Evolutionary conservation across 805 yeast species (phyloP).

Genomic region (Wickerhamomyces xylosicus): DNA sequence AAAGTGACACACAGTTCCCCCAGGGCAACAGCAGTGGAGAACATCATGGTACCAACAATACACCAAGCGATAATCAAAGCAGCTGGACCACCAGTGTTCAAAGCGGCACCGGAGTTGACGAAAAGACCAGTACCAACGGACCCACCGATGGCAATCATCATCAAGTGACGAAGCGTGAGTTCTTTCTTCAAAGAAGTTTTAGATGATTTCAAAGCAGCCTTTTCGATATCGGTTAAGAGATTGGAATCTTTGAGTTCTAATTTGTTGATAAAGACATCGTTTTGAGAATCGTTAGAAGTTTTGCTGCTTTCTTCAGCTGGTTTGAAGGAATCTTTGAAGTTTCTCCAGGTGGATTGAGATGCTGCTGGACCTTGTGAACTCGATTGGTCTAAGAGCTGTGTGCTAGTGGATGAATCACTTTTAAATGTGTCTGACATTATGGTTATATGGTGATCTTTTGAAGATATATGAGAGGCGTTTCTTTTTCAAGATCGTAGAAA

Average conservation of each 20-base stretch:
- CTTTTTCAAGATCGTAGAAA: no score
- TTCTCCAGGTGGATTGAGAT: slow-evolving; percentile 9
- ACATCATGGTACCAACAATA: slow-evolving; percentile 47
- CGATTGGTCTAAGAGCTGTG: no score
- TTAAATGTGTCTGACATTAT: no score
- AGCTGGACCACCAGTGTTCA: slow-evolving; percentile 54
- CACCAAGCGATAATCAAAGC: slow-evolving; percentile 46
- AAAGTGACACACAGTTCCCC: slow-evolving; percentile 45
- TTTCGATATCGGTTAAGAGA: slow-evolving; percentile 26
- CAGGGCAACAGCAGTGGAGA: slow-evolving; percentile 43
- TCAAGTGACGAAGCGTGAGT: slow-evolving; percentile 44
- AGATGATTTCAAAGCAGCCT: slow-evolving; percentile 25
- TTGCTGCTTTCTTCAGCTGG: slow-evolving; percentile 15
- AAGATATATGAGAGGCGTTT: no score
- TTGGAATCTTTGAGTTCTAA: slow-evolving; percentile 10
- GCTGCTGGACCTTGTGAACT: no score
- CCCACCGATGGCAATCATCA: slow-evolving; percentile 72
- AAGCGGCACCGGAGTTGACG: slow-evolving; percentile 52
- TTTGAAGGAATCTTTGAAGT: slow-evolving; percentile 39
- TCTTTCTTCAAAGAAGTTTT: slow-evolving; percentile 25
- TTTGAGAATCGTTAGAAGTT: slow-evolving; percentile 1
- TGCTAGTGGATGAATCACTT: no score
- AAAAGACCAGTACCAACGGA: slow-evolving; percentile 66
- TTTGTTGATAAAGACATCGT: slow-evolving; percentile 4
- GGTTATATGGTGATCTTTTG: no score